phyloP scores from a whole-genome alignment of 805 yeast genomes.

The Yarrowia divulgata region DNA sequence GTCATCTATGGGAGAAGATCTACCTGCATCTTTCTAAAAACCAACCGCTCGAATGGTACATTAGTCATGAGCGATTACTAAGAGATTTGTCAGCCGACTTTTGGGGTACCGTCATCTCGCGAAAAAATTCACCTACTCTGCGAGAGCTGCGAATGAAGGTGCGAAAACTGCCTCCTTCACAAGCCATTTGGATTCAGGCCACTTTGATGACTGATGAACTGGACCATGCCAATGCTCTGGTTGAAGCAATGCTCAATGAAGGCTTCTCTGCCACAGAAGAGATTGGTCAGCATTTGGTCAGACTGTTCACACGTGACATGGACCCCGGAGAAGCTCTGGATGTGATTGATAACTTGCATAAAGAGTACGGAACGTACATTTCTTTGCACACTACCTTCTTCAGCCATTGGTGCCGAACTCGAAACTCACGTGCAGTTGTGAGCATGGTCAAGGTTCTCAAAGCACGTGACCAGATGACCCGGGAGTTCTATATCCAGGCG shows the following conservation, averaged over 20 bases:
- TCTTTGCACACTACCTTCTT: slow-evolving; percentile 2
- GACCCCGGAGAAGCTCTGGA: not conserved
- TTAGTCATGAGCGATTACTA: not conserved
- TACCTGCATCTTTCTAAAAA: not conserved
- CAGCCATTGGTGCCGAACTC: slow-evolving; percentile 36
- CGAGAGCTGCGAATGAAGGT: not conserved
- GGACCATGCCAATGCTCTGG: not conserved
- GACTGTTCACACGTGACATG: slow-evolving; percentile 17
- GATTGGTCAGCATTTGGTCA: slow-evolving; percentile 17
- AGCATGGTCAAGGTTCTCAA: slow-evolving; percentile 22
- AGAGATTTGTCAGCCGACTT: slow-evolving; percentile 5
- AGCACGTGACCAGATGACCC: not conserved
- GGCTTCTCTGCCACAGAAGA: slow-evolving; percentile 11
- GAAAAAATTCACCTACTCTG: not conserved
- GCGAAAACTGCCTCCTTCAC: slow-evolving; percentile 8
- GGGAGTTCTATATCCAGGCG: not conserved
- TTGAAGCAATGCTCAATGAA: slow-evolving; percentile 13
- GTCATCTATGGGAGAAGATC: slow-evolving; percentile 14
- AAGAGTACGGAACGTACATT: slow-evolving; percentile 6
- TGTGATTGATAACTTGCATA: slow-evolving; percentile 9
- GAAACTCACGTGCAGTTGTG: not conserved
- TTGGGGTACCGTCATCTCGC: not conserved
- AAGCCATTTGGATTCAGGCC: not conserved
- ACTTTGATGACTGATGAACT: slow-evolving; percentile 1
- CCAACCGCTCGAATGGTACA: slow-evolving; percentile 20